These are phyloP conservation scores for Arbutus unedo DNA, from an alignment of 148 eudicot genomes.

Conservation along the genomic window DNA sequence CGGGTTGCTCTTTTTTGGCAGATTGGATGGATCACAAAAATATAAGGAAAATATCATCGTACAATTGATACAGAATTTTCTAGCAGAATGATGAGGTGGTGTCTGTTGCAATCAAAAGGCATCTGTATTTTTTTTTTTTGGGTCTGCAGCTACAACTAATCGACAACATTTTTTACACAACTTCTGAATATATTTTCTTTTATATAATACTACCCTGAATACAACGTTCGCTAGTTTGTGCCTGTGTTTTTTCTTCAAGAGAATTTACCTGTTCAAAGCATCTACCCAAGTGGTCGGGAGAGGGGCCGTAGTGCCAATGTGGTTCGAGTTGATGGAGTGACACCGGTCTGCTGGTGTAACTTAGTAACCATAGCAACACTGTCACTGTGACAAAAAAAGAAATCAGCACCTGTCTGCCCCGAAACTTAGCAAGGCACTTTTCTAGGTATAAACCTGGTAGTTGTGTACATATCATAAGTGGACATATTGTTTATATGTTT, in stretches of 20 bases:
- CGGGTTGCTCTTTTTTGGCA: neutral
- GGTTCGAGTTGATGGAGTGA: too few species aligned
- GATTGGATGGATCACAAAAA: neutral
- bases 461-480: neutral
- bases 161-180: neutral
- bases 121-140: neutral
- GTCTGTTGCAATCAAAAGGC: neutral
- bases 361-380: too few species aligned
- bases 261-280: neutral
- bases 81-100: neutral
- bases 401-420: neutral
- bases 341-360: too few species aligned
- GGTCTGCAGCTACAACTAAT: neutral
- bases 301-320: too few species aligned
- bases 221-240: neutral
- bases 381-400: too few species aligned
- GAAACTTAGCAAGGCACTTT: neutral
- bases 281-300: too few species aligned
- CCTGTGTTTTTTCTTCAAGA: neutral
- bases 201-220: neutral
- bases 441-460: neutral
- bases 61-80: neutral
- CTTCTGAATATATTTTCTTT: neutral
- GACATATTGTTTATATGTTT: neutral
- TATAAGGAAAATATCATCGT: too few species aligned